A percentile compares a stretch with the other conserved stretches of the same genome.
These are phyloP conservation scores for Neoboletus brunneissimus DNA, from an alignment of 768 basidiomycete genomes.

Conservation along the genomic window DNA sequence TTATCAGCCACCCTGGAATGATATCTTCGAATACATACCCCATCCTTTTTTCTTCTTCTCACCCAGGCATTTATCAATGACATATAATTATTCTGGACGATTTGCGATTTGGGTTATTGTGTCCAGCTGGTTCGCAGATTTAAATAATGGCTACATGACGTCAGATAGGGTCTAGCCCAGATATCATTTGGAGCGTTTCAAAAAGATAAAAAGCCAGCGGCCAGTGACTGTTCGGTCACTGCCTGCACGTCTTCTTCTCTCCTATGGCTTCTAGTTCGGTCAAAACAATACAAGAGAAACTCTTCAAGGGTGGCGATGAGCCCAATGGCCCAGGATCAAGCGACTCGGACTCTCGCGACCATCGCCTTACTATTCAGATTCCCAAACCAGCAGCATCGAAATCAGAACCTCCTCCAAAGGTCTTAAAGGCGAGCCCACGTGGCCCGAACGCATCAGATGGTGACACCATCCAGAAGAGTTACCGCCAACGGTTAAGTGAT, in stretches of 20 bases:
- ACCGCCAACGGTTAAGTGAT: slow-evolving; percentile 64
- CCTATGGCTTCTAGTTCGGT: slow-evolving; percentile 44
- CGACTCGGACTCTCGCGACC: slow-evolving; percentile 30
- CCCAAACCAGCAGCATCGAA: slow-evolving; percentile 46
- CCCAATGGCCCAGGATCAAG: slow-evolving; percentile 16
- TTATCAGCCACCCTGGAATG: slow-evolving; percentile 9
- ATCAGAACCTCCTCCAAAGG: slow-evolving; percentile 43
- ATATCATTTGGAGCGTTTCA: neutral
- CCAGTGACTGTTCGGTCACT: neutral
- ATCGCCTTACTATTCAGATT: slow-evolving; percentile 64
- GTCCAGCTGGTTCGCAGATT: slow-evolving; percentile 5
- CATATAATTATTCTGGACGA: neutral
- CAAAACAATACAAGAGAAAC: slow-evolving; percentile 70
- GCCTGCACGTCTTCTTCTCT: slow-evolving; percentile 2
- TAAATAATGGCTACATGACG: slow-evolving; percentile 17
- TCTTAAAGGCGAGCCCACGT: slow-evolving; percentile 37
- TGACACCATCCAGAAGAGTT: slow-evolving; percentile 31
- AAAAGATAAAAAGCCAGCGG: slow-evolving; percentile 10
- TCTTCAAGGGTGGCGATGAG: slow-evolving; percentile 52
- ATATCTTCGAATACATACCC: slow-evolving; percentile 26
- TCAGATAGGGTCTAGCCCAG: slow-evolving; percentile 14
- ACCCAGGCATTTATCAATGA: neutral
- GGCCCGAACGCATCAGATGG: slow-evolving; percentile 4
- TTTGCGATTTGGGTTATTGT: neutral
- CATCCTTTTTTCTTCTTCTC: neutral